phyloP scores from a whole-genome alignment of 1,284 basidiomycete species.

The Sanghuangporus sanghuang region DNA sequence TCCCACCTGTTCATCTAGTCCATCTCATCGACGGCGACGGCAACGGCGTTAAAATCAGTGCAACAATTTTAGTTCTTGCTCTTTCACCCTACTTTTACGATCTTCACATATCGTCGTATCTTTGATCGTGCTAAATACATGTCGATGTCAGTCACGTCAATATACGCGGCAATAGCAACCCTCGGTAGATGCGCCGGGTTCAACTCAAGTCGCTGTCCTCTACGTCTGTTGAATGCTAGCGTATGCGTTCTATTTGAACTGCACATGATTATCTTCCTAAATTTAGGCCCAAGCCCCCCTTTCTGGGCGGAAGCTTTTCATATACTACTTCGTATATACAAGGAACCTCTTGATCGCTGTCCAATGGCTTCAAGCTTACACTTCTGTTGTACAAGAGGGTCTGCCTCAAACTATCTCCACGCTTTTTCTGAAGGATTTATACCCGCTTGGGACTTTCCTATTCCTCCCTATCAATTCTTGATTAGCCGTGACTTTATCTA shows the following conservation, averaged over 20 bases:
- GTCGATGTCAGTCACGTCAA: background rate
- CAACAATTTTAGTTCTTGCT: no score
- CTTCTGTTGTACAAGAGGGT: no score
- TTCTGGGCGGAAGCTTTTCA: no score
- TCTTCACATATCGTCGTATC: background rate
- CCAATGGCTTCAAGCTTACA: no score
- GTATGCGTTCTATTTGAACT: background rate
- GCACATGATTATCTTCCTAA: background rate
- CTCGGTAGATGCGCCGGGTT: background rate
- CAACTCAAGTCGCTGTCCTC: background rate
- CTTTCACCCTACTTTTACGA: background rate
- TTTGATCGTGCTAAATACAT: background rate
- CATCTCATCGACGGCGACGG: no score
- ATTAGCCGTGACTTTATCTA: slow-evolving; percentile 57
- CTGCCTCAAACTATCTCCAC: no score
- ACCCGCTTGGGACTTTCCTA: background rate
- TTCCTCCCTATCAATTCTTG: background rate
- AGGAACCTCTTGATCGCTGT: no score
- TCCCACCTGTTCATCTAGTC: no score
- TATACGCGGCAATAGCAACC: background rate
- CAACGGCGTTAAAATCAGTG: no score
- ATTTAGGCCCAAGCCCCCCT: no score
- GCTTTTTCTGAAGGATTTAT: no score
- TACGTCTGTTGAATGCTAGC: background rate
- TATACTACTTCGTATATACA: no score